Evolutionary conservation across 148 eudicot genomes (phyloP).

Genomic region (Arbutus unedo): DNA sequence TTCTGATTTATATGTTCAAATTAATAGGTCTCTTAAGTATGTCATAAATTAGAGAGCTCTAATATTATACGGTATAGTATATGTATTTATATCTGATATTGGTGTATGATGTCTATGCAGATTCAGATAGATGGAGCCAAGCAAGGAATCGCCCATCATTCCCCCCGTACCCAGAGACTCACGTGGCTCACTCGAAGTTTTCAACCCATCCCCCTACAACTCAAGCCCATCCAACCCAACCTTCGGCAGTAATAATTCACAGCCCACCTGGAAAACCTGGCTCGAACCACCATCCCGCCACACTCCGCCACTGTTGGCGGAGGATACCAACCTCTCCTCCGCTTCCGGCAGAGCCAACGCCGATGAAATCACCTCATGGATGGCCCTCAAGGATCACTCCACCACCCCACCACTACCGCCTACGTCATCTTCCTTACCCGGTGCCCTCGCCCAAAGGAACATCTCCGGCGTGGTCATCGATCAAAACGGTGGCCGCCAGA

Average conservation of each 20-base stretch:
- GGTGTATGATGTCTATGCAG: slow-evolving; percentile 11
- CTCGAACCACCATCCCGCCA: slow-evolving; percentile 29
- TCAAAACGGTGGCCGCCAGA: slow-evolving; percentile 10
- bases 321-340: slow-evolving; percentile 22
- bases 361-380: slow-evolving; percentile 76
- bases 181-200: slow-evolving; percentile 87
- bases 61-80: neutral
- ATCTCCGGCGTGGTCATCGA: slow-evolving; percentile 21
- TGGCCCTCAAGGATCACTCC: slow-evolving; percentile 67
- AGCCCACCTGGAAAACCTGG: slow-evolving; percentile 55
- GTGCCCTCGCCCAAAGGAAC: neutral
- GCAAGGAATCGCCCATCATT: slow-evolving; percentile 35
- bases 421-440: neutral
- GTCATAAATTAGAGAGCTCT: neutral
- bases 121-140: slow-evolving; percentile 48
- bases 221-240: slow-evolving; percentile 35
- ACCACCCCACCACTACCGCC: slow-evolving; percentile 12
- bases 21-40: too few relatives aligned
- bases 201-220: slow-evolving; percentile 57
- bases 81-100: neutral
- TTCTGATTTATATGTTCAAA: too few relatives aligned
- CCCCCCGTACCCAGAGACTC: slow-evolving; percentile 63
- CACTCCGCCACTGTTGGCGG: slow-evolving; percentile 25
- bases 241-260: slow-evolving; percentile 31
- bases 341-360: slow-evolving; percentile 30